phyloP scores from a whole-genome alignment of 305 asterid species.

The Nicotiana rustica region DNA sequence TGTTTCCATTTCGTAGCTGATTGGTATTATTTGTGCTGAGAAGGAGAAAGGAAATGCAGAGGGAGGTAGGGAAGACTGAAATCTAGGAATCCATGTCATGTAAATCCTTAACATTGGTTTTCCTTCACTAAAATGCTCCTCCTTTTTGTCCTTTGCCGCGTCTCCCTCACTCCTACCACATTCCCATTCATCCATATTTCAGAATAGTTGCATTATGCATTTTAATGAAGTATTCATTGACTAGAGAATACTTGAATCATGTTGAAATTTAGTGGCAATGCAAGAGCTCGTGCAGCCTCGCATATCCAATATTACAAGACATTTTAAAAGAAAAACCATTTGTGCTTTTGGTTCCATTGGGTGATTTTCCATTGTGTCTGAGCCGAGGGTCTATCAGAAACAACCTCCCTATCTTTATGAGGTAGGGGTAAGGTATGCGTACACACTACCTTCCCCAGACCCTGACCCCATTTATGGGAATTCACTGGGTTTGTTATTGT shows the following conservation, averaged over 20 bases:
- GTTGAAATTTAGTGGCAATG: not conserved
- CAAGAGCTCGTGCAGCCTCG: constrained; percentile 8
- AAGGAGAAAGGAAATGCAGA: not conserved
- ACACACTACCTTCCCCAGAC: too few relatives aligned
- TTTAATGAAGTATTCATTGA: not conserved
- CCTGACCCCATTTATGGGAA: too few relatives aligned
- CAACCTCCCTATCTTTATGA: too few relatives aligned
- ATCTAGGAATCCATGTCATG: not conserved
- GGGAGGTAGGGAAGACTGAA: not conserved
- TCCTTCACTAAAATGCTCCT: constrained; percentile 13
- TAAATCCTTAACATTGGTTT: not conserved
- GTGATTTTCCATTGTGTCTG: too few relatives aligned
- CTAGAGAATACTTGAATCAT: not conserved
- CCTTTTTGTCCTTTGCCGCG: not conserved
- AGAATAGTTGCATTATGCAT: not conserved
- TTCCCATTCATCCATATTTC: not conserved
- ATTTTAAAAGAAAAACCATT: not conserved
- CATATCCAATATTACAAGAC: constrained; percentile 9
- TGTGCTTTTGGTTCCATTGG: not conserved
- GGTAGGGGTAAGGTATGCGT: too few relatives aligned
- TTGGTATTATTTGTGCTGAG: not conserved
- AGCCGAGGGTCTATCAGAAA: too few relatives aligned
- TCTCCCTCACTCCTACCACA: too few relatives aligned
- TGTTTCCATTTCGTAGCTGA: not conserved
- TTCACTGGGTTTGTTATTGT: too few relatives aligned